Evolutionary conservation across 2,329 filamentous ascomycete species (phyloP), one percentile per base, ranked within the genome.

Genomic region (Parafenestella ontariensis): DNA sequence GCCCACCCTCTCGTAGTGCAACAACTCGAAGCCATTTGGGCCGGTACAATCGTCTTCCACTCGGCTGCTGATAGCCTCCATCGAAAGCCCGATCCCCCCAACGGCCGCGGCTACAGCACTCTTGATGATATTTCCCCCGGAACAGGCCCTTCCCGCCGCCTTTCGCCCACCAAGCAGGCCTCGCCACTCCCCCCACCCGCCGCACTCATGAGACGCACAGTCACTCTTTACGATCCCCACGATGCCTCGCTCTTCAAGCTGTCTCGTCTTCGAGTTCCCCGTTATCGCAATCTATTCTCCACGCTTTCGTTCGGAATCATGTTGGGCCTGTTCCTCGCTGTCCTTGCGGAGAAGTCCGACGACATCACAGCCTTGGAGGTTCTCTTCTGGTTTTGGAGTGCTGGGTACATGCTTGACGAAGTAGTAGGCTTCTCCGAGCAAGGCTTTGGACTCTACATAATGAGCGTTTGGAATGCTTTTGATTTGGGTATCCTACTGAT

Each of bases 391-490:
- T 91, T 97, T 75, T 98, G 94, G 93, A 96, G 92, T 71, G 91
- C 92, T 23, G 94, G 94, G 0, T 97, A 96, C 76, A 96, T 97
- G 92, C 85, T 97, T 28, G 94, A 97, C 69, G 94, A 97, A 76
- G 85, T 98, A 20, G 92, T 97, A 17, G 93, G 93, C 10, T 97
- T 97, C 81, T 96, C 93, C 63, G 94, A 98, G 75, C 92, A 97
- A 76, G 94, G 94, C 2, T 97, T 97, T 73, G 93, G 92, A 33
- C 85, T 98, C 26, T 98, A 97, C 77, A 91, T 97, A 69, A 94
- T 97, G 87, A 96, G 92, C 73, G 95, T 97, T 74, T 97, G 94
- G 94, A 97, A 97, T 74, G 87, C 93, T 33, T 96, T 97, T 74
- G 94, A 97, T 71, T 81, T 97, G 33, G 93, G 93, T 8, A 97